Evolutionary conservation across 352 stramenopile genomes (phyloP).

Genomic region (Phytophthora crassamura): DNA sequence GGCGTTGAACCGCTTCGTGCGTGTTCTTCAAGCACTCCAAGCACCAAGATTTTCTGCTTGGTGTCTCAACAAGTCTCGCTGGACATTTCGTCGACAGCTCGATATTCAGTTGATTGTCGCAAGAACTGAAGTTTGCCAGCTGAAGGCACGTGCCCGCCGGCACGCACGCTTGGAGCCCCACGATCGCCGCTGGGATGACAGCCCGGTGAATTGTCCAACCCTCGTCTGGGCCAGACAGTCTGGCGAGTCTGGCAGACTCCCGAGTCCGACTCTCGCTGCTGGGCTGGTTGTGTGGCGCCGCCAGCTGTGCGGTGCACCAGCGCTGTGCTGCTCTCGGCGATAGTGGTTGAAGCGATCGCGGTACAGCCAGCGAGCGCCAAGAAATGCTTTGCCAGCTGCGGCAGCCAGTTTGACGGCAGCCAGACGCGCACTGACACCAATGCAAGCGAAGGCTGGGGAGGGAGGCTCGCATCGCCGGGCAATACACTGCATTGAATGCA

Average conservation of each 20-base stretch:
- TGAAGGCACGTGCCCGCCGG: background rate
- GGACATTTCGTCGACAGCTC: too few relatives aligned
- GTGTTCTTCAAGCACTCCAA: background rate
- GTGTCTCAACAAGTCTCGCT: background rate
- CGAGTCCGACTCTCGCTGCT: too few relatives aligned
- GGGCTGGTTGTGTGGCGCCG: background rate
- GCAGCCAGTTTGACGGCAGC: background rate
- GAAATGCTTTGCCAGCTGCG: background rate
- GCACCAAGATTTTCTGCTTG: background rate
- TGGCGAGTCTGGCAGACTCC: too few relatives aligned
- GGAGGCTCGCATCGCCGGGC: too few relatives aligned
- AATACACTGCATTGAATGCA: too few relatives aligned
- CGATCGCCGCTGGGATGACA: too few relatives aligned
- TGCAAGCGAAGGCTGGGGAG: too few relatives aligned
- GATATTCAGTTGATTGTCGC: slow-evolving; percentile 12
- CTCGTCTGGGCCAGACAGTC: too few relatives aligned
- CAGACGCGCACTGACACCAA: background rate
- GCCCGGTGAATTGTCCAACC: too few relatives aligned
- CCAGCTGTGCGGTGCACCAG: background rate
- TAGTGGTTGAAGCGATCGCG: slow-evolving; percentile 3
- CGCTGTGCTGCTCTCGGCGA: background rate
- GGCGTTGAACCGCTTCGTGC: too few relatives aligned
- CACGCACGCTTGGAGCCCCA: too few relatives aligned
- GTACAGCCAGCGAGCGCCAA: background rate
- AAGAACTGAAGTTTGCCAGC: slow-evolving; percentile 11